Base-by-base conservation (phyloP, 257 asterid genomes). In the Sherardia arvensis region DNA sequence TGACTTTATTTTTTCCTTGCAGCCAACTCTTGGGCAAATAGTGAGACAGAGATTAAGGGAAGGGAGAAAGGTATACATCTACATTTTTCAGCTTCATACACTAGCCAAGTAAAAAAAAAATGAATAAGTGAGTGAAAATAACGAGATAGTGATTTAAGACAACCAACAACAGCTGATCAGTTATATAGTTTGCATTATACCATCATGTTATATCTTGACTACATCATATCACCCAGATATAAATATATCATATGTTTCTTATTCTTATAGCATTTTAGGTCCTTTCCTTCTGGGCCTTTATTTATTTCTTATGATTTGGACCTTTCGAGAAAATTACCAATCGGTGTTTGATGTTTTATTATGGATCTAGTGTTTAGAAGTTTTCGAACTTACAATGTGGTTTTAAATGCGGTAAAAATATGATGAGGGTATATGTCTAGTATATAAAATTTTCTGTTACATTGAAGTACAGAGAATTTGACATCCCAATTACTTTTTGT, bases 21-120 rank as follows among this genome's bases (percentile, higher is more conserved):
- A 88, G 96, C 94, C 89, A 74, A 87, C 96, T 73, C 81, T 91
- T 64, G 81, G 87, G 76, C 94, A 91, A 74, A 76, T 84, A 66
- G 85, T 91, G 72, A 83, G 91, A 68, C 95, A 88, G 76, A 83
- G 91, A 81, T 72, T 91, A 71, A 78, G 84, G 62, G 96, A 86
- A 79, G 98, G 96, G 78, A 86, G 94, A 78, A 91, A 91, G 98
- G 98, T 91, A 81, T 74, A 70, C 51, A 57, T 2, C 34, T 18
- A 28, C 34, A 17, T 4, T 38, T 12, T 64, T n/a, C 47, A 27
- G 43, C 32, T 12, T 7, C 7, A 5, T 30, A 47, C 3, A 4
- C n/a, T 0, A 47, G 58, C 15, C 1, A 45, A 63, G 34, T n/a
- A 14, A 40, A 27, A 7, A 32, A 45, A 29, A 43, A 14, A 32